These are phyloP conservation scores for Russula compacta DNA, from an alignment of 768 basidiomycete species.

Conservation along the genomic window DNA sequence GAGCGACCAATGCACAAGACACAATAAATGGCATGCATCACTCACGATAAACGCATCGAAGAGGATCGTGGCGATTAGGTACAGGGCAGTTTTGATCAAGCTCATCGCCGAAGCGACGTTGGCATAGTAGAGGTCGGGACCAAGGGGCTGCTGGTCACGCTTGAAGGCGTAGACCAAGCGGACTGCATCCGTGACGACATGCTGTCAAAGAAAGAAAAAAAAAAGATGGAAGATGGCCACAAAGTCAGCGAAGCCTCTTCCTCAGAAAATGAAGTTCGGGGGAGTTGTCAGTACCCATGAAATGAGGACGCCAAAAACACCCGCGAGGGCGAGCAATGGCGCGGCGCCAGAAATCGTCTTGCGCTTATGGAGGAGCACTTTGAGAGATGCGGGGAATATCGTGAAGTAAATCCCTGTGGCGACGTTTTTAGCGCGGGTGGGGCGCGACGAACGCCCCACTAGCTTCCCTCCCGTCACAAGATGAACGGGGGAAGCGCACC, in stretches of 20 bases:
- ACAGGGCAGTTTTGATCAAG: constrained; percentile 23
- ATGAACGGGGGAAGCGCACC: not conserved
- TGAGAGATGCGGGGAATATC: not conserved
- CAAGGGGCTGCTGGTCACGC: constrained; percentile 1
- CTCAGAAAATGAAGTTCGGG: not conserved
- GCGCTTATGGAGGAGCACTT: constrained; percentile 12
- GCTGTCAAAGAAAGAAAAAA: constrained; percentile 13
- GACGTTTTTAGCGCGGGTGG: not conserved
- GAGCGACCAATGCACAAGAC: too few relatives aligned
- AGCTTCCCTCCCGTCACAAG: not conserved
- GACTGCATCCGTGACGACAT: constrained; percentile 22
- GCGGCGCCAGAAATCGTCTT: constrained; percentile 3
- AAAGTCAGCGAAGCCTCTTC: not conserved
- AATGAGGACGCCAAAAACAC: constrained; percentile 11
- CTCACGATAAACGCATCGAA: constrained; percentile 26
- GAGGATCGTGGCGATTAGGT: constrained; percentile 23
- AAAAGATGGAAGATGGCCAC: too few relatives aligned
- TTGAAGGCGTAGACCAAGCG: constrained; percentile 25
- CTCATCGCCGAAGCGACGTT: constrained; percentile 20
- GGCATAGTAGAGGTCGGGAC: constrained; percentile 21
- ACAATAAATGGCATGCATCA: not conserved
- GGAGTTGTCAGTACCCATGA: constrained; percentile 14
- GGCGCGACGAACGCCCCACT: not conserved
- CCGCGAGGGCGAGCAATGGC: constrained; percentile 8
- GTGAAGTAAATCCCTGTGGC: constrained; percentile 12